A percentile compares a stretch with the other conserved stretches of the same genome.
These are phyloP conservation scores for Colletotrichum lini DNA, from an alignment of 2,329 filamentous ascomycete species.

Conservation along the genomic window DNA sequence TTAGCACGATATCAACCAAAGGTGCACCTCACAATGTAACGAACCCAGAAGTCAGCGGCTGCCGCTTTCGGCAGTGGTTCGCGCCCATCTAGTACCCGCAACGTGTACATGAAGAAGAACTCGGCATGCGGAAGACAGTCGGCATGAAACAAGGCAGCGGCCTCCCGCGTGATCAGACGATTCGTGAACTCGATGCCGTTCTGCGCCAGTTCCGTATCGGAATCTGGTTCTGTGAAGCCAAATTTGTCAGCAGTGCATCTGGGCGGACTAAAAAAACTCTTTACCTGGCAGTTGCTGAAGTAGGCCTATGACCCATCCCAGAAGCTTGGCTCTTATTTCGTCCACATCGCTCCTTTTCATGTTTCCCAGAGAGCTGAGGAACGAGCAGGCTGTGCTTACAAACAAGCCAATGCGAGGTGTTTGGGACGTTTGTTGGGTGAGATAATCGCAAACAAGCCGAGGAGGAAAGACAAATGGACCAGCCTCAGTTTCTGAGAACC, in stretches of 20 bases:
- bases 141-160: slow-evolving; percentile 72
- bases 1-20: slow-evolving; percentile 2
- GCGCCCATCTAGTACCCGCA: slow-evolving; percentile 78
- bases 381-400: slow-evolving; percentile 79
- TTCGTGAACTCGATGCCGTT: slow-evolving; percentile 81
- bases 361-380: slow-evolving; percentile 72
- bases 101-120: slow-evolving; percentile 78
- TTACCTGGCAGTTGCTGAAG: slow-evolving; percentile 74
- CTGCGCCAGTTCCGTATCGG: slow-evolving; percentile 80
- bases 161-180: slow-evolving; percentile 72
- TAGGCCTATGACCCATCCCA: slow-evolving; percentile 75
- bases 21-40: slow-evolving; percentile 43
- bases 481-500: slow-evolving; percentile 80
- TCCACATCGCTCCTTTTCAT: slow-evolving; percentile 60
- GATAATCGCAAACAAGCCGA: slow-evolving; percentile 75
- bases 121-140: slow-evolving; percentile 71
- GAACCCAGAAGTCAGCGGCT: slow-evolving; percentile 82
- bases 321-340: slow-evolving; percentile 64
- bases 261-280: slow-evolving; percentile 38
- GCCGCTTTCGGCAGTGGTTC: slow-evolving; percentile 84
- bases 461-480: slow-evolving; percentile 85
- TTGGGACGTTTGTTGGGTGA: slow-evolving; percentile 70
- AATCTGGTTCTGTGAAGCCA: slow-evolving; percentile 63
- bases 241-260: slow-evolving; percentile 35
- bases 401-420: slow-evolving; percentile 78